These are phyloP conservation scores for Aurinia saxatilis DNA, from an alignment of 345 rosid genomes.

Conservation along the genomic window DNA sequence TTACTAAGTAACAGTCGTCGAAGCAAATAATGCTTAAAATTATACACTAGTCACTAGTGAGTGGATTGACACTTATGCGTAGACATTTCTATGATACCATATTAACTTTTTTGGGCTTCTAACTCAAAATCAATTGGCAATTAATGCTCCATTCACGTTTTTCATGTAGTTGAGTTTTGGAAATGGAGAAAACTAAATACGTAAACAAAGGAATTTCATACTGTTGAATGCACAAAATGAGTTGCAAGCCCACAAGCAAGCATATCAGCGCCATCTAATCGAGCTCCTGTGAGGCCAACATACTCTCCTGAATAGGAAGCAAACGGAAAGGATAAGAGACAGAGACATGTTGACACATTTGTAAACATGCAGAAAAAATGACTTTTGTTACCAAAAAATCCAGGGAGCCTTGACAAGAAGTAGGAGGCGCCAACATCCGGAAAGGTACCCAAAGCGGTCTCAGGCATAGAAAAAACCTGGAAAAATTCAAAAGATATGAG, in stretches of 20 bases:
- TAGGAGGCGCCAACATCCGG: conserved; percentile 92
- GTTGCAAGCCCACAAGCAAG: conserved; percentile 89
- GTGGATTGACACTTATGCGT: no score
- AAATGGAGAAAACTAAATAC: no score
- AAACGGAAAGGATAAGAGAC: not conserved
- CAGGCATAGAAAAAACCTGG: conserved; percentile 82
- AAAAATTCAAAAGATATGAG: conserved; percentile 10
- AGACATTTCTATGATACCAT: no score
- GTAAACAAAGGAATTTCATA: no score
- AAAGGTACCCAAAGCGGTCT: conserved; percentile 75
- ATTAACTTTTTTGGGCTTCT: no score
- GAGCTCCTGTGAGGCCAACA: conserved; percentile 68
- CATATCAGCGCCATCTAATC: no score
- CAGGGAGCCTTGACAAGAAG: conserved; percentile 86
- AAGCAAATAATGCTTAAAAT: no score
- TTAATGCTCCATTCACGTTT: no score
- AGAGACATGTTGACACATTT: not conserved
- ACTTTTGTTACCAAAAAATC: conserved; percentile 59
- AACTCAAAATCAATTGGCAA: no score
- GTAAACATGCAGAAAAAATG: not conserved
- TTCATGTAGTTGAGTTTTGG: no score
- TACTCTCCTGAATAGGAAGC: conserved; percentile 55
- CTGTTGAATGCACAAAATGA: conserved; percentile 64
- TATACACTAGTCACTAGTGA: no score
- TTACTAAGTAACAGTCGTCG: no score